Conservation (phyloP, 768 basidiomycete species). For the Symmetrospora coprosmae region DNA sequence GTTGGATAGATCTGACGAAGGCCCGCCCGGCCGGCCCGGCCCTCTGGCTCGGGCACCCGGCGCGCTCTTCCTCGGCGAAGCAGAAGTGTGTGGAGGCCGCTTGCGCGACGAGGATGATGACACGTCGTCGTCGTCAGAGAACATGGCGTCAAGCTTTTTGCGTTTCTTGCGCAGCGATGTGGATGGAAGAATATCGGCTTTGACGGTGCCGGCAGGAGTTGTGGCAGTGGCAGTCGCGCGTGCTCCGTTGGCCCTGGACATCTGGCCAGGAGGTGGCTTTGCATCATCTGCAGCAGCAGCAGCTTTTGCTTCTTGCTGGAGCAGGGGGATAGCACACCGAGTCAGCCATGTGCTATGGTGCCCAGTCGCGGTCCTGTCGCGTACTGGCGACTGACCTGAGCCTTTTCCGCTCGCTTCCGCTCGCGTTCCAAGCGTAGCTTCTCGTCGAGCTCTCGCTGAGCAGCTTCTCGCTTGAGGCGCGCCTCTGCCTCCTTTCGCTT, state of each 20-base stretch:
- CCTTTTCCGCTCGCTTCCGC: not conserved
- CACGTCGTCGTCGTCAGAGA: conserved; percentile 11
- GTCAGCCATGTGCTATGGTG: not conserved
- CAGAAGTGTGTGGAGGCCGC: no score
- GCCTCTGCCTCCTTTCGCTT: conserved; percentile 7
- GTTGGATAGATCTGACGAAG: not conserved
- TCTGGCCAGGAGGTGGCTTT: no score
- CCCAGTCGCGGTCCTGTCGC: no score
- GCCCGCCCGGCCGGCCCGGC: not conserved
- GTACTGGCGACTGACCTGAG: not conserved
- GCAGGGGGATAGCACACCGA: not conserved
- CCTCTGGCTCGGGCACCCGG: no score
- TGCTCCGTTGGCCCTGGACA: not conserved
- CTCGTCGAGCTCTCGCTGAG: not conserved
- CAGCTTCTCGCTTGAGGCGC: conserved; percentile 1
- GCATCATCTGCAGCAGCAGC: not conserved
- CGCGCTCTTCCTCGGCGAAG: not conserved
- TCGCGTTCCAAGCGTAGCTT: conserved; percentile 4
- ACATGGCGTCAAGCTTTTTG: conserved; percentile 3
- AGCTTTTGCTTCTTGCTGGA: not conserved
- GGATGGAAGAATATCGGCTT: no score
- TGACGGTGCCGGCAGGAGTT: not conserved
- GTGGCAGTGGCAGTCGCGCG: not conserved
- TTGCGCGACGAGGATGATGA: not conserved
- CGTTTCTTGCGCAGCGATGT: conserved; percentile 7